These are phyloP conservation scores for Endothia cerciana DNA, from an alignment of 2,329 filamentous ascomycete genomes.

Conservation along the genomic window DNA sequence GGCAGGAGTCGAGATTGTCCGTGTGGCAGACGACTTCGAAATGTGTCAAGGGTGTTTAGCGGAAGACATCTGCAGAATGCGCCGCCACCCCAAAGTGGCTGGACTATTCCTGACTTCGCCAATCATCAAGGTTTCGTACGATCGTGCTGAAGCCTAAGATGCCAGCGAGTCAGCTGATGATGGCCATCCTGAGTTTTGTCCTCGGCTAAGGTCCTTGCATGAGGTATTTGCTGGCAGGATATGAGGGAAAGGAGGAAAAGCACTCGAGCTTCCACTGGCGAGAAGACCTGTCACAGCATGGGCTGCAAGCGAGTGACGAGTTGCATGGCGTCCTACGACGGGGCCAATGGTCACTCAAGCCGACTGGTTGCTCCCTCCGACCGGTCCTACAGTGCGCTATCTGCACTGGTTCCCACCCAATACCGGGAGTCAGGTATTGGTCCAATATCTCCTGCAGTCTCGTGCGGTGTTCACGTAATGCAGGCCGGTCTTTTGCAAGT, in stretches of 20 bases:
- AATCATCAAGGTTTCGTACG: not conserved
- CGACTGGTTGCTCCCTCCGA: conserved; percentile 1
- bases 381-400: not conserved
- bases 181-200: not conserved
- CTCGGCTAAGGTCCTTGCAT: not conserved
- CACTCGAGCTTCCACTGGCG: not conserved
- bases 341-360: not conserved
- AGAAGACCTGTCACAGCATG: not conserved
- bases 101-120: conserved; percentile 7
- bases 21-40: conserved; percentile 8
- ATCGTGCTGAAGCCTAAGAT: not conserved
- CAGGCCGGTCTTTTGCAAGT: not conserved
- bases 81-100: conserved; percentile 19
- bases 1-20: not conserved
- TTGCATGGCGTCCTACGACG: conserved; percentile 1
- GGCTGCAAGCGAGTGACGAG: conserved; percentile 1
- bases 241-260: no score
- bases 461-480: not conserved
- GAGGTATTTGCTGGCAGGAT: not conserved
- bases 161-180: conserved; percentile 4
- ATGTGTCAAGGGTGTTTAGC: conserved; percentile 14
- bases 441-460: not conserved
- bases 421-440: not conserved
- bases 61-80: conserved; percentile 4
- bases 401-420: not conserved